Percentiles rank a stretch among this genome's conserved stretches.
Evolutionary conservation across 371 early-diverging fungal genomes (phyloP).

Genomic region (Zychaea mexicana): DNA sequence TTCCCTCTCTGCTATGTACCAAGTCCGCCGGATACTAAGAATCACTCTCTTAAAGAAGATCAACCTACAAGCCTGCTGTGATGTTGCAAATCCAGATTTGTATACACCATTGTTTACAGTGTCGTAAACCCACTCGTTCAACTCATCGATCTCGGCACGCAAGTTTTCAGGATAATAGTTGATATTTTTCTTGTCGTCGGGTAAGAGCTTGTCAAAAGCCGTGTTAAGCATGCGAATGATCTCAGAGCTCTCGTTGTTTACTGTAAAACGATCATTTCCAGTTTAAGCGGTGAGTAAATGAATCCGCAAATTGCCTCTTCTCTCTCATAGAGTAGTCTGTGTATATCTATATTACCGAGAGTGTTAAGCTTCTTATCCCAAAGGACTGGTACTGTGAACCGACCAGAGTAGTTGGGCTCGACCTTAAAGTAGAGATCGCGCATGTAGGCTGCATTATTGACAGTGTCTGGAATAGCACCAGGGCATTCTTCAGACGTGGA

Average conservation of each 20-base stretch:
- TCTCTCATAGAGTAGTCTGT: too few relatives aligned
- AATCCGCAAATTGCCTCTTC: too few relatives aligned
- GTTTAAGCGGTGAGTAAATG: too few relatives aligned
- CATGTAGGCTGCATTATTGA: slow-evolving; percentile 73
- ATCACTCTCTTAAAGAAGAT: too few relatives aligned
- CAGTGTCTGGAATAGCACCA: slow-evolving; percentile 79
- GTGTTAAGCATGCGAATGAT: slow-evolving; percentile 95
- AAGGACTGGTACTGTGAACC: slow-evolving; percentile 88
- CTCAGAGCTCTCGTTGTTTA: slow-evolving; percentile 96
- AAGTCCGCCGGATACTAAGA: too few relatives aligned
- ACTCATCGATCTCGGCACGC: slow-evolving; percentile 75
- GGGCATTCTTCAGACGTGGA: slow-evolving; percentile 69
- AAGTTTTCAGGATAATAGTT: slow-evolving; percentile 83
- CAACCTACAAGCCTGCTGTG: slow-evolving; percentile 76
- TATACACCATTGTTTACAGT: slow-evolving; percentile 85
- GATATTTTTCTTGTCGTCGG: slow-evolving; percentile 63
- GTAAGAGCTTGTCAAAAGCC: slow-evolving; percentile 75
- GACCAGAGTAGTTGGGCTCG: slow-evolving; percentile 73
- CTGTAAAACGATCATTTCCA: too few relatives aligned
- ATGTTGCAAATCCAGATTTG: slow-evolving; percentile 90
- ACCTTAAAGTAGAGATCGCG: slow-evolving; percentile 92
- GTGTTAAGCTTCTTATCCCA: slow-evolving; percentile 92
- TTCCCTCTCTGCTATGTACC: not conserved
- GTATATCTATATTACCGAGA: slow-evolving; percentile 58
- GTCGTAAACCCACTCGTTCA: slow-evolving; percentile 92